phyloP scores from a whole-genome alignment of 345 rosid genomes.

The Hibiscus mutabilis region DNA sequence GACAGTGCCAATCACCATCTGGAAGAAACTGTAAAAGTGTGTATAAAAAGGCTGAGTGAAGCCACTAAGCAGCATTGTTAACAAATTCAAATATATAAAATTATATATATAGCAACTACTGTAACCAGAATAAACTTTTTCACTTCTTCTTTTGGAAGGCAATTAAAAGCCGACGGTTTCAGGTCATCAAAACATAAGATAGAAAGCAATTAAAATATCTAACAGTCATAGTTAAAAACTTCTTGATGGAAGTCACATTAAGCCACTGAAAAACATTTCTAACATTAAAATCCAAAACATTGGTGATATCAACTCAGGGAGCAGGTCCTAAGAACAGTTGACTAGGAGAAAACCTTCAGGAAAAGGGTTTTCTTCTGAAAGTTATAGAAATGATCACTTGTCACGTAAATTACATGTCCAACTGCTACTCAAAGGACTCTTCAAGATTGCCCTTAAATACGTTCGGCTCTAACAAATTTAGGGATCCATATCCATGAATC shows the following conservation, averaged over 20 bases:
- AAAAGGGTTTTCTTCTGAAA: background rate
- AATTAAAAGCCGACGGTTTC: background rate
- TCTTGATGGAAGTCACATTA: background rate
- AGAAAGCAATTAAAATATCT: background rate
- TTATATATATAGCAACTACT: background rate
- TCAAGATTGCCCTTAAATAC: background rate
- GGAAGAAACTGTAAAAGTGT: constrained; percentile 66
- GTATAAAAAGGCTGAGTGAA: background rate
- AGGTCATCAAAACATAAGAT: background rate
- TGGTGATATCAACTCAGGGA: background rate
- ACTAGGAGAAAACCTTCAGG: background rate
- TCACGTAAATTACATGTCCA: background rate
- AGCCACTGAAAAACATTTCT: background rate
- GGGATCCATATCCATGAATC: background rate
- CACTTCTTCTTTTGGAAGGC: background rate
- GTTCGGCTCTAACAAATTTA: background rate
- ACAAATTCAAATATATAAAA: background rate
- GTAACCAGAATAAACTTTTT: constrained; percentile 2
- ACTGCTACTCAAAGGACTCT: background rate
- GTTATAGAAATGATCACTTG: background rate
- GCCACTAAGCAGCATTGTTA: background rate
- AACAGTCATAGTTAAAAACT: background rate
- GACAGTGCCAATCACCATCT: constrained; percentile 87
- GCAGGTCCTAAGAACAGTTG: background rate
- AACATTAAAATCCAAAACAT: background rate